Conservation (phyloP, 2,329 filamentous ascomycete genomes). For the Ampelomyces quisqualis region DNA sequence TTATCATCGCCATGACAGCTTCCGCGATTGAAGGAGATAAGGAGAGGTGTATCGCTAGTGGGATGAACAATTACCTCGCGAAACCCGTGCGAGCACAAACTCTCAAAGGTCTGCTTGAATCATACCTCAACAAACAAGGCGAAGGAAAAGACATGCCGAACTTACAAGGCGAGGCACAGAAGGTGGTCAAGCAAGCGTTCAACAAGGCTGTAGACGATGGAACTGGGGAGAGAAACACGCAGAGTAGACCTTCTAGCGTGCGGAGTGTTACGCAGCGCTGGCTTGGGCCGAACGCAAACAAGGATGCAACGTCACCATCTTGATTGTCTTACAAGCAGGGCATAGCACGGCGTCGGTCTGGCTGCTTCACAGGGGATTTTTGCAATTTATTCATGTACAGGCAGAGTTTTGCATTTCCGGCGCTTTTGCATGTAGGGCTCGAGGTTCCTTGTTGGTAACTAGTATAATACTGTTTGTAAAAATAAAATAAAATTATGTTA, state of each 20-base stretch:
- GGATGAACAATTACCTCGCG: conserved; percentile 96
- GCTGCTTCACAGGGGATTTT: too few relatives aligned
- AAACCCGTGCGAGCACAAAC: conserved; percentile 92
- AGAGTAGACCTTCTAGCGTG: conserved; percentile 16
- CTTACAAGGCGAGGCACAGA: conserved; percentile 49
- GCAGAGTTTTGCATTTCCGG: too few relatives aligned
- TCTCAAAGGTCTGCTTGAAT: conserved; percentile 77
- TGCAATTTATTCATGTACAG: too few relatives aligned
- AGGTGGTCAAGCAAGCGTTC: conserved; percentile 44
- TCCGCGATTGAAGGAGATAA: conserved; percentile 91
- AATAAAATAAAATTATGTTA: too few relatives aligned
- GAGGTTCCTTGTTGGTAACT: too few relatives aligned
- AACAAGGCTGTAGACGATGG: conserved; percentile 16
- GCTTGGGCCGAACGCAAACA: conserved; percentile 9
- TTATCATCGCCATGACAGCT: conserved; percentile 98
- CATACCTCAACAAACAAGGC: conserved; percentile 59
- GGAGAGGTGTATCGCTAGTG: conserved; percentile 91
- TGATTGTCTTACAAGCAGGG: too few relatives aligned
- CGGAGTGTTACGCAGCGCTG: conserved; percentile 19
- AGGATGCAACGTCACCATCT: conserved; percentile 1
- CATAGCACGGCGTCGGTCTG: too few relatives aligned
- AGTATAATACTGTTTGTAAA: too few relatives aligned
- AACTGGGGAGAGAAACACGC: conserved; percentile 5
- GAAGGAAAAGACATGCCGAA: conserved; percentile 42
- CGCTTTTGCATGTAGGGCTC: too few relatives aligned